Percentiles rank a stretch among this genome's conserved stretches.
These are phyloP conservation scores for Madurella fahalii DNA, from an alignment of 2,329 filamentous ascomycete genomes.

Conservation along the genomic window DNA sequence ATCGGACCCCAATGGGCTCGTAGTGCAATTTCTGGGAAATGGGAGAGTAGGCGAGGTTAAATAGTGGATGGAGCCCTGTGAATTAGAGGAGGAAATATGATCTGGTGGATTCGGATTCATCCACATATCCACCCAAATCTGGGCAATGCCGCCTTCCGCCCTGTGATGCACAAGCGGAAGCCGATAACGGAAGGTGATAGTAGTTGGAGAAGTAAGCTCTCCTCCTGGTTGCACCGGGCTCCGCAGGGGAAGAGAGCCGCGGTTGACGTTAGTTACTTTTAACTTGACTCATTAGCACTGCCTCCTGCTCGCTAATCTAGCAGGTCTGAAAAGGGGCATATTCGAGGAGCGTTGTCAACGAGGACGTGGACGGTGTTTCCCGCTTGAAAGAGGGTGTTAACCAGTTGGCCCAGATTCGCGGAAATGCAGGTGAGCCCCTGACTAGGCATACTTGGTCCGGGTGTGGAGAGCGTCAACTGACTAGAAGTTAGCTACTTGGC, in stretches of 20 bases:
- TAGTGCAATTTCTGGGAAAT: neutral
- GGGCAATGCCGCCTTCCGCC: neutral
- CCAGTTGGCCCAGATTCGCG: no score
- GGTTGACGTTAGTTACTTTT: neutral
- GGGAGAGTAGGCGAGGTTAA: neutral
- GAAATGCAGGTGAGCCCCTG: no score
- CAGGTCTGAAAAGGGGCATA: no score
- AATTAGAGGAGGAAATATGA: no score
- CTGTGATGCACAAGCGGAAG: neutral
- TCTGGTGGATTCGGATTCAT: neutral
- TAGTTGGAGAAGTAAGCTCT: neutral
- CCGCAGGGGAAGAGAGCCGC: neutral
- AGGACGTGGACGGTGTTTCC: no score
- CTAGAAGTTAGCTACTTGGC: neutral
- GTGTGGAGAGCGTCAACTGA: no score
- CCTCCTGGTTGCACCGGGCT: neutral
- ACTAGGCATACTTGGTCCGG: no score
- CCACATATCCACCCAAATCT: neutral
- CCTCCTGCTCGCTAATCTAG: no score
- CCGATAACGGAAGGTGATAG: conserved; percentile 18
- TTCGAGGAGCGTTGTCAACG: no score
- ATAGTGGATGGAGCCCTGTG: no score
- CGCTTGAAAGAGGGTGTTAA: no score
- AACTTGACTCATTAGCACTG: neutral
- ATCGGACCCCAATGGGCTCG: conserved; percentile 3